These are phyloP conservation scores for Aspergillus flavus DNA, from an alignment of 2,329 filamentous ascomycete genomes.

Conservation along the genomic window DNA sequence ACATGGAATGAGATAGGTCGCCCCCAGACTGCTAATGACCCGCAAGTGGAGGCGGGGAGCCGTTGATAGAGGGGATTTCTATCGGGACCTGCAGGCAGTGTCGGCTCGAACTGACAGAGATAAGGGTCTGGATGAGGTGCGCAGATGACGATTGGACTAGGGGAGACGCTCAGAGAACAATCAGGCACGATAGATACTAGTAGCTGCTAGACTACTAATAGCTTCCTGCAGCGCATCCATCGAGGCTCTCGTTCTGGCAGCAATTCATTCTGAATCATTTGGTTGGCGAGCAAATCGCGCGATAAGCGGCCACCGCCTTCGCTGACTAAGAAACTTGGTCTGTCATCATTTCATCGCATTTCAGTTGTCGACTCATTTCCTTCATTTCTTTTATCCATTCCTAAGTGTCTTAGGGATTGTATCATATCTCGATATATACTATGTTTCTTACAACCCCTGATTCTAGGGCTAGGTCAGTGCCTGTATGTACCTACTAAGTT, in stretches of 20 bases:
- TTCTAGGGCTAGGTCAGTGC: neutral
- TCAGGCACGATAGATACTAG: constrained; percentile 2
- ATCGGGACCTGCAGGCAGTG: neutral
- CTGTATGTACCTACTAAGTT: neutral
- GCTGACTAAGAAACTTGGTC: neutral
- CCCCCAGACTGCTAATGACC: constrained; percentile 8
- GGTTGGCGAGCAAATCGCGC: neutral
- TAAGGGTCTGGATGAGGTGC: neutral
- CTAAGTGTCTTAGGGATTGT: neutral
- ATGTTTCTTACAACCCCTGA: neutral
- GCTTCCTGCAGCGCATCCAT: neutral
- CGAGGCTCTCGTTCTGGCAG: constrained; percentile 7
- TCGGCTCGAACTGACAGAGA: neutral
- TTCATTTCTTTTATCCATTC: neutral
- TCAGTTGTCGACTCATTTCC: neutral
- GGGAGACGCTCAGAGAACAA: neutral
- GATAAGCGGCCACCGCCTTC: constrained; percentile 7
- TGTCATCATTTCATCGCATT: neutral
- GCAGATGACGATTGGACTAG: neutral
- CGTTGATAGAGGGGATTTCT: constrained; percentile 7
- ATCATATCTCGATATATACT: neutral
- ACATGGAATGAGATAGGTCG: constrained; percentile 5
- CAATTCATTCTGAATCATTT: neutral
- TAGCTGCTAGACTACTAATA: constrained; percentile 2
- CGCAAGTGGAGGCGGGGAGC: constrained; percentile 14